These are phyloP conservation scores for Blastobotrys serpentis DNA, from an alignment of 1,139 yeast species.

Conservation along the genomic window DNA sequence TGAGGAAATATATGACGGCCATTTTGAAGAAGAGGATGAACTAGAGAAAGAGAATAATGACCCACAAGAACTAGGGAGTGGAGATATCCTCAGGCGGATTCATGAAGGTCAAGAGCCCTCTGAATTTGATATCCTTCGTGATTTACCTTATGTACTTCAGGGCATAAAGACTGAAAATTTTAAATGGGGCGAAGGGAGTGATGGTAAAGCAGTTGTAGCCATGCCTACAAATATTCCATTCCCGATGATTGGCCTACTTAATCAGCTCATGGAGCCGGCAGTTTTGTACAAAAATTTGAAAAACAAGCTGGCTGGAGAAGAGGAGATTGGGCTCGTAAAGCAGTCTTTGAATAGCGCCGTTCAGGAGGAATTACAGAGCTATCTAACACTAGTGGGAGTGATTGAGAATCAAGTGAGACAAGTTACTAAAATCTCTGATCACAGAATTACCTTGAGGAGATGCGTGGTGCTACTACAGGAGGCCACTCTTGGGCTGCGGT, in stretches of 20 bases:
- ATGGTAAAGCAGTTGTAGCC: constrained; percentile 15
- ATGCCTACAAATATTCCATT: constrained; percentile 57
- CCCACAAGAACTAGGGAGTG: constrained; percentile 6
- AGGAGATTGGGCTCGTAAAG: constrained; percentile 46
- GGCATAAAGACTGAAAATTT: constrained; percentile 72
- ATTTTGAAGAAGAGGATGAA: not conserved
- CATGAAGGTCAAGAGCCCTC: constrained; percentile 31
- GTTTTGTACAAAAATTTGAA: constrained; percentile 50
- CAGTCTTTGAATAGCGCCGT: constrained; percentile 64
- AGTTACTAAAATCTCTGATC: constrained; percentile 20
- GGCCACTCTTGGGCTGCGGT: constrained; percentile 55
- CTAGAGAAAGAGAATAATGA: constrained; percentile 9
- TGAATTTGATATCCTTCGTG: constrained; percentile 55
- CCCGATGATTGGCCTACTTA: constrained; percentile 58
- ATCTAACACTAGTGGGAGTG: constrained; percentile 55
- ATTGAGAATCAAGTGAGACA: constrained; percentile 44
- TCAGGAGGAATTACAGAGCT: constrained; percentile 52
- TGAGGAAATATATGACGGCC: constrained; percentile 6
- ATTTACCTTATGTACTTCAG: constrained; percentile 63
- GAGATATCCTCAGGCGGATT: constrained; percentile 21
- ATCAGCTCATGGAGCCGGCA: constrained; percentile 68
- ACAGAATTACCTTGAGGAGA: constrained; percentile 39
- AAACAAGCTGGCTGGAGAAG: constrained; percentile 17
- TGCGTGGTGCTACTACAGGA: constrained; percentile 50
- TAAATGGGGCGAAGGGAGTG: constrained; percentile 43